These are phyloP conservation scores for Coniochaeta ligniaria DNA, from an alignment of 2,329 filamentous ascomycete species.

Conservation along the genomic window DNA sequence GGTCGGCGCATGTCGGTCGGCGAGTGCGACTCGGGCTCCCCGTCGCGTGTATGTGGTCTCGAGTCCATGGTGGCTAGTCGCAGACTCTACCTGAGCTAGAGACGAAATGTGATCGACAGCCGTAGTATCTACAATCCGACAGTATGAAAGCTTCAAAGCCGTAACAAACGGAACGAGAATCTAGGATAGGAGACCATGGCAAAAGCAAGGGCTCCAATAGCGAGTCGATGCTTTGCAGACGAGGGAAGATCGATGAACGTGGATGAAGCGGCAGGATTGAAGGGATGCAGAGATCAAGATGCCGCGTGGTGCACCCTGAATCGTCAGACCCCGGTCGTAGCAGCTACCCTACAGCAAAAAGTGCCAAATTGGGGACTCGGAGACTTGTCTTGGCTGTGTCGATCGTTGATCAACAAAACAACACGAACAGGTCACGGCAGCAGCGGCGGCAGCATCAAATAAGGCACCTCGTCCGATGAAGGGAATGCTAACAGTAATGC, in stretches of 20 bases:
- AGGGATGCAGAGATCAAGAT: background rate
- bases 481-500: background rate
- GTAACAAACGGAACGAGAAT: background rate
- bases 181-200: background rate
- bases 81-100: background rate
- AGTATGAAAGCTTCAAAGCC: background rate
- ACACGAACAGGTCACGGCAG: background rate
- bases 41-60: background rate
- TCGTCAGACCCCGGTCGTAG: background rate
- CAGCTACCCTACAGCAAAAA: background rate
- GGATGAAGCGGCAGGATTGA: background rate
- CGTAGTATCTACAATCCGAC: background rate
- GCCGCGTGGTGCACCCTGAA: background rate
- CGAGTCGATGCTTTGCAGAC: background rate
- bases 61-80: slow-evolving; percentile 34
- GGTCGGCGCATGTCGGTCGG: slow-evolving; percentile 43
- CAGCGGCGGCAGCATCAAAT: background rate
- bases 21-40: slow-evolving; percentile 28
- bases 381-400: background rate
- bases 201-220: background rate
- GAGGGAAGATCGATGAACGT: background rate
- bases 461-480: background rate
- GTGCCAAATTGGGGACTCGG: background rate
- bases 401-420: background rate
- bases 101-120: background rate